Base-by-base conservation (phyloP, 1,284 basidiomycete species). In the Papiliotrema laurentii region DNA sequence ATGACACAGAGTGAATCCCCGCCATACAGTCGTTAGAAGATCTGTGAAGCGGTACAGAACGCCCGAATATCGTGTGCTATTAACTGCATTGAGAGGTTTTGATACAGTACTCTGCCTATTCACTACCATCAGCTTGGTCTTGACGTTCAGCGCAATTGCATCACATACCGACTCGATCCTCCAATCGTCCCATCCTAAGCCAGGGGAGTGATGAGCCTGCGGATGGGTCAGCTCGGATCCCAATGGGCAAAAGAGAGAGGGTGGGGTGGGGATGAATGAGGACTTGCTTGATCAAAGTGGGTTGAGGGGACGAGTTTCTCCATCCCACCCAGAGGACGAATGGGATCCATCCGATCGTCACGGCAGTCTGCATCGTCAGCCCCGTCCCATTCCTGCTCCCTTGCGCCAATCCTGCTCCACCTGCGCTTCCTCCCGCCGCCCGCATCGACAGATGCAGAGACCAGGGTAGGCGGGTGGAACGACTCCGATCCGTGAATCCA, bases 291-390 rank as follows among this genome's bases (percentile, higher is more conserved):
- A 93, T 92, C 62, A 93, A 77, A 37, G 89, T 89, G n/a, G 89
- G 89, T 65, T 90, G 89, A 30, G 89, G 89, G 65, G 85, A 87
- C 67, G 87, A 89, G 64, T 85, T 79, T 48, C 85, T 87, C 78
- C 88, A 93, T 28, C 91, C 91, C 65, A 93, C 80, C 73, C 89
- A 94, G 63, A 96, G 92, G 67, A 96, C 88, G 67, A 91, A 77
- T 33, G 91, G 91, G 66, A 96, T 88, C 89, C 91, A 96, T 58
- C 84, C 85, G 66, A 90, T 90, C 74, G 93, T 89, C 51, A 93
- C 72, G 61, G 89, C 80, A 54, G 86, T 89, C 90, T 94, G 63
- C 16, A 49, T 2, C 3, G 19, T 45, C 43, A 36, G 34, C 45
- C 6, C 40, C 9, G 30, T 33, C 30, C 30, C n/a, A 33, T 33